phyloP scores from a whole-genome alignment of 2,329 filamentous ascomycete species.

The Claviceps monticola region DNA sequence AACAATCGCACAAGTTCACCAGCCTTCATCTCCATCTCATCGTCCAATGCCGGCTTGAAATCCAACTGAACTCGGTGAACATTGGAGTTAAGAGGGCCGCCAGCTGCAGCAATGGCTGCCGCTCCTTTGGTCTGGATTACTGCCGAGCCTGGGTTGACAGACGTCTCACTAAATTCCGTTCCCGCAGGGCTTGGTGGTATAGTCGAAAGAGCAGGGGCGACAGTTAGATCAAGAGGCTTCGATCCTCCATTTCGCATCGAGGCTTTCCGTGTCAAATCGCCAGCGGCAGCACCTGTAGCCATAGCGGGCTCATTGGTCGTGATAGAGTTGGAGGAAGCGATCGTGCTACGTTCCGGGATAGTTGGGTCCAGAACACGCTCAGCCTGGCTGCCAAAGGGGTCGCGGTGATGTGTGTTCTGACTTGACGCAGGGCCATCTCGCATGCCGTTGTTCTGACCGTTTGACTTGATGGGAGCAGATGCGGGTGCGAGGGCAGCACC shows the following conservation, averaged over 20 bases:
- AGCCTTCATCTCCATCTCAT: constrained; percentile 70
- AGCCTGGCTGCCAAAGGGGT: constrained; percentile 57
- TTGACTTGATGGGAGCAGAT: constrained; percentile 6
- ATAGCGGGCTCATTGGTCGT: constrained; percentile 25
- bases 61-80: constrained; percentile 91
- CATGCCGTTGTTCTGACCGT: constrained; percentile 20
- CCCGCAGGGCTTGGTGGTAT: constrained; percentile 45
- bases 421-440: constrained; percentile 36
- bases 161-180: constrained; percentile 48
- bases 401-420: constrained; percentile 39
- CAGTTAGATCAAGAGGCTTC: constrained; percentile 40
- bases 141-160: constrained; percentile 33
- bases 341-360: constrained; percentile 17
- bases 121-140: constrained; percentile 27
- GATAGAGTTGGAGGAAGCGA: constrained; percentile 16
- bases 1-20: constrained; percentile 80
- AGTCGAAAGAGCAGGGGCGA: constrained; percentile 20
- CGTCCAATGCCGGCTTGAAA: constrained; percentile 83
- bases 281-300: constrained; percentile 15
- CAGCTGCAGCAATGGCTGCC: constrained; percentile 47
- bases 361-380: constrained; percentile 34
- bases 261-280: constrained; percentile 34
- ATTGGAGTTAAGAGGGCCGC: constrained; percentile 43
- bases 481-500: constrained; percentile 24
- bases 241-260: constrained; percentile 42